Base-by-base conservation (phyloP, 2,329 filamentous ascomycete species). In the Phyllachora maydis region DNA sequence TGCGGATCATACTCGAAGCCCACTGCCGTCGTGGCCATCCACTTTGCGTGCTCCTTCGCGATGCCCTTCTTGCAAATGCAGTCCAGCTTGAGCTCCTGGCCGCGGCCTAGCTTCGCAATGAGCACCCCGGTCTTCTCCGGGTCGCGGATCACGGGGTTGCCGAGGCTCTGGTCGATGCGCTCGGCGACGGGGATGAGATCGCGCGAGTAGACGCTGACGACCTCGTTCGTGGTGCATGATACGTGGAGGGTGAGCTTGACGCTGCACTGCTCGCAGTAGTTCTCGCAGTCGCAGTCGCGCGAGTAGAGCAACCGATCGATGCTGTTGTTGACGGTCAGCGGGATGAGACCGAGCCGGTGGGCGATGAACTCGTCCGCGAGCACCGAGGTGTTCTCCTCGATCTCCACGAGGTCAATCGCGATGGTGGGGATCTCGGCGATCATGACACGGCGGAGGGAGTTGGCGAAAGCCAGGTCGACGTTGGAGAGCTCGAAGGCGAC, bases 51-150 rank as follows among this genome's bases (percentile, higher is more conserved):
- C 47, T 98, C 88, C 58, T 98, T 98, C 18, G 85, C 83, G 33
- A 95, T 95, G 1, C 88, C 88, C 60, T 95, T 95, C 60, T 92
- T 93, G 23, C 85, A 88, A 34, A 93, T 76, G 43, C 85, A 95
- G 30, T 67, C 77, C 41, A 98, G 66, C 45, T 81, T 74, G 30
- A 98, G 54, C 48, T 92, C 82, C 51, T 98, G 88, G 3, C 76
- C 81, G 41, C 73, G 75, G 28, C 85, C 65, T 42, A 98, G 54
- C 58, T 95, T 95, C 40, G 76, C 78, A 34, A 98, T 85, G 35
- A 95, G 59, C 21, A 75, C 67, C 1, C 88, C 88, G 27, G 76
- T 66, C 8, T 72, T 71, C 23, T 85, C 77, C 1, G 74, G 65
- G 43, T 98, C 85, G 21, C 63, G 72, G 38, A 91, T 78, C 28